These are phyloP conservation scores for Neurospora sp. DNA, from an alignment of 495 filamentous ascomycete genomes.

Conservation along the genomic window DNA sequence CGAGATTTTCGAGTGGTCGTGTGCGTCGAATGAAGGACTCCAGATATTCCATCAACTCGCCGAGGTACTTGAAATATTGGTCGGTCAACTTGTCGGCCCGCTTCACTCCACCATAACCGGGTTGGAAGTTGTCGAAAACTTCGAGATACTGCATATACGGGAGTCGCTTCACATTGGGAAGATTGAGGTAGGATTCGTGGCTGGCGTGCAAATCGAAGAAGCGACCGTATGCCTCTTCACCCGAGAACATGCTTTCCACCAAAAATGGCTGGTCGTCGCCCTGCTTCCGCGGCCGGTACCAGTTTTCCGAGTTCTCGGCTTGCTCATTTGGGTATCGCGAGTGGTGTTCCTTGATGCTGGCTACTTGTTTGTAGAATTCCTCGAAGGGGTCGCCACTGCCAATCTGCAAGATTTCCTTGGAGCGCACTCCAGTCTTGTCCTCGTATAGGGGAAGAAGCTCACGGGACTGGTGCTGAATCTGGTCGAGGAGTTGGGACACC, in stretches of 20 bases:
- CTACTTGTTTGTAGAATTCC: slow-evolving; percentile 79
- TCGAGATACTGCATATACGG: slow-evolving; percentile 88
- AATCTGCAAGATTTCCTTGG: slow-evolving; percentile 73
- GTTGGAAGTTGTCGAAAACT: slow-evolving; percentile 74
- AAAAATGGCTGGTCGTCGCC: slow-evolving; percentile 57
- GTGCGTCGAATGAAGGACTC: slow-evolving; percentile 78
- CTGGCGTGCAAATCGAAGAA: slow-evolving; percentile 77
- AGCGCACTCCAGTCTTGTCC: slow-evolving; percentile 59
- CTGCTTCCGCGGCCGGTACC: slow-evolving; percentile 62
- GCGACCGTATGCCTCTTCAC: slow-evolving; percentile 84
- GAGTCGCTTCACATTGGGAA: slow-evolving; percentile 71
- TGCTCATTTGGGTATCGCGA: slow-evolving; percentile 87
- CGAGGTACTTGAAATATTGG: slow-evolving; percentile 81
- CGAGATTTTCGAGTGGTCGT: slow-evolving; percentile 71
- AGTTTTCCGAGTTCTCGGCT: slow-evolving; percentile 86
- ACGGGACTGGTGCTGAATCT: slow-evolving; percentile 76
- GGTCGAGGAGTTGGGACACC: slow-evolving; percentile 71
- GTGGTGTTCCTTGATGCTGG: slow-evolving; percentile 76
- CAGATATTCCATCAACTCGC: slow-evolving; percentile 67
- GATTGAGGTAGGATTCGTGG: slow-evolving; percentile 84
- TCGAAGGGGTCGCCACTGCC: slow-evolving; percentile 84
- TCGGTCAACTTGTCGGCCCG: slow-evolving; percentile 77
- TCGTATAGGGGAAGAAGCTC: slow-evolving; percentile 77
- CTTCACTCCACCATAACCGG: slow-evolving; percentile 60
- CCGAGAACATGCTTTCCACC: slow-evolving; percentile 87